Evolutionary conservation across 2,329 filamentous ascomycete genomes (phyloP), one percentile per base, ranked within the genome.

Genomic region (Xylariaceae sp.): DNA sequence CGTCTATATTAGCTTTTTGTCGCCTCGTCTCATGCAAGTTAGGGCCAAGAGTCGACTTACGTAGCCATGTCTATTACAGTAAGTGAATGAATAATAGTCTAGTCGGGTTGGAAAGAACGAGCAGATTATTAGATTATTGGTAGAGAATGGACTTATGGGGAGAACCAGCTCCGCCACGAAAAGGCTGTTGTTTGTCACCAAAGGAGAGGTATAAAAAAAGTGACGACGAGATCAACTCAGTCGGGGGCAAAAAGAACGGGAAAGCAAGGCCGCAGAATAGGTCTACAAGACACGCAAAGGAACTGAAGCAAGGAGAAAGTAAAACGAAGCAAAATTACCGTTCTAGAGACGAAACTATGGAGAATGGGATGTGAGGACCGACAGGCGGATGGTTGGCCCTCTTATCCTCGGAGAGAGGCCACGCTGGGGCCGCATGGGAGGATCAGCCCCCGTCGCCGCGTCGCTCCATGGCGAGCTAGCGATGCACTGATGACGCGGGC

Each of bases 11-110:
- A 71, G 70, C 57, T 58, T 64, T 54, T 51, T 36, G 53, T 53
- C 49, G 43, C 26, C 39, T 18, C 16, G 34, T 43, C 44, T 54
- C 8, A 40, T 39, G 8, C 2, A 42, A 42, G 21, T 32, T 2
- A 4, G 29, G 42, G 18, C 3, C 15, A 22, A 19, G 8, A 5
- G n/a, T 32, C 12, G 22, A 72, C 72, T 69, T 65, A 76, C 74
- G 73, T 70, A 71, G 73, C 70, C 74, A 76, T 76, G 60, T 65
- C 68, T 67, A 61, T 52, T 61, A n/a, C 16, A 26, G n/a, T 26
- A 8, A 9, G 56, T 51, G 46, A 32, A 50, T 51, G 47, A 54
- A 45, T 57, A 54, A 45, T 57, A 55, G 57, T 65, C 63, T 61
- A 58, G 65, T 64, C 61, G 53, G 51, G 59, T 54, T 41, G 55